Base-by-base conservation (phyloP, 768 basidiomycete species). In the Suillus clintonianus region DNA sequence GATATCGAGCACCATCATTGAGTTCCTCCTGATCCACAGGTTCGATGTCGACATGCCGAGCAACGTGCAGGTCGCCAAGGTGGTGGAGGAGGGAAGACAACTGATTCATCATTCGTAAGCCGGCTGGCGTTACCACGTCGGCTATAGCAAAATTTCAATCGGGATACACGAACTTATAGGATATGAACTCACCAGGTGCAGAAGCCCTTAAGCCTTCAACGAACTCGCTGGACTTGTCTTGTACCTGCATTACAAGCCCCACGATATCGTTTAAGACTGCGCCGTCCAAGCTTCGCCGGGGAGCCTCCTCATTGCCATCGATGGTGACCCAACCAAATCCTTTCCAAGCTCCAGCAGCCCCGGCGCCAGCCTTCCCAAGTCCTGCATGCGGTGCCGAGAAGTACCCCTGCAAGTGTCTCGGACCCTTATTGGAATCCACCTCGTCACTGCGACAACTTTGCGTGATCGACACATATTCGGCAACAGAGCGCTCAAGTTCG, bases 401-500 rank as follows among this genome's bases (percentile, higher is more conserved):
- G 24, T 77, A 74, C 19, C 81, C 82, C 37, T 72, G 68, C 34
- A 82, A 45, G 34, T 72, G 78, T 66, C 76, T 82, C 30, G 70
- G 67, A n/a, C 73, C 72, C 24, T 60, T 48, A 30, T 64, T 66
- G 27, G 54, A 60, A 24, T 69, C 60, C 10, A 63, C 51, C 39
- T 71, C 71, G 27, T 72, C 68, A 45, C 64, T 66, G 63, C 79
- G 67, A 64, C 74, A 70, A 2, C 66, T 67, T 65, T 90, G 87
- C 6, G 89, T 86, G 69, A 90, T 87, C 4, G 80, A 76, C 2
- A 90, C 88, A 64, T 91, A 92, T 0, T 86, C 83, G 42, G 83
- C 72, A 7, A 93, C 80, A 0, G 90, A 89, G 22, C 85, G 83
- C 61, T 91, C 89, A 6, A 93, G 79, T 69, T 92, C 91, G 43